Percentiles rank a stretch among this genome's conserved stretches.
Conservation (phyloP, 495 filamentous ascomycete species). For the Talaromyces stipitatus region DNA sequence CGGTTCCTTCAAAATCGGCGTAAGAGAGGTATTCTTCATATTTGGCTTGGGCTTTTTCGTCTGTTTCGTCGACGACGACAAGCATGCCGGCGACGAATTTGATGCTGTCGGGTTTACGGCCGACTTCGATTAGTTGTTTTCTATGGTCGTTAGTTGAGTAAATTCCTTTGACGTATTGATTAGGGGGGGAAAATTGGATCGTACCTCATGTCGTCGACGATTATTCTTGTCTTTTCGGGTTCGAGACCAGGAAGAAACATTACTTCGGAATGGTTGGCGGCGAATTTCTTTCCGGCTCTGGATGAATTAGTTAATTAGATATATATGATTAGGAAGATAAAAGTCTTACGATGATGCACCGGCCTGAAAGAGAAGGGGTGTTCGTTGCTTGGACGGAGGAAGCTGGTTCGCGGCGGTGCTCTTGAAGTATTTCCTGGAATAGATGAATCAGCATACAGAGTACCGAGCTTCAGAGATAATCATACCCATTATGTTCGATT, state of each 20-base stretch:
- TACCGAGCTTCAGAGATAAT: not conserved
- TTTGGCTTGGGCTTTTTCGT: conserved; percentile 38
- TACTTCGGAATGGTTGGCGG: conserved; percentile 45
- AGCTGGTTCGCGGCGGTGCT: conserved; percentile 33
- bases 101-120: conserved; percentile 5
- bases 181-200: not conserved
- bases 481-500: conserved; percentile 38
- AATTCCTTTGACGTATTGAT: not conserved
- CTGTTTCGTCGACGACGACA: conserved; percentile 6
- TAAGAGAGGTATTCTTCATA: conserved; percentile 7
- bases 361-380: conserved; percentile 49
- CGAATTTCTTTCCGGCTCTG: conserved; percentile 40
- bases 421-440: conserved; percentile 33
- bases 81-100: conserved; percentile 9
- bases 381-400: conserved; percentile 46
- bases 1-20: conserved; percentile 4
- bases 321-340: conserved; percentile 12
- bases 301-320: not conserved
- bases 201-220: conserved; percentile 34
- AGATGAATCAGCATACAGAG: not conserved
- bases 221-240: conserved; percentile 26
- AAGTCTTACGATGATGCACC: conserved; percentile 21
- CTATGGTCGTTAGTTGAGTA: not conserved
- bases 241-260: conserved; percentile 45
- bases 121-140: conserved; percentile 4